A percentile compares a stretch with the other conserved stretches of the same genome.
These are phyloP conservation scores for Pythium plurisporium DNA, from an alignment of 352 stramenopile genomes.

Conservation along the genomic window DNA sequence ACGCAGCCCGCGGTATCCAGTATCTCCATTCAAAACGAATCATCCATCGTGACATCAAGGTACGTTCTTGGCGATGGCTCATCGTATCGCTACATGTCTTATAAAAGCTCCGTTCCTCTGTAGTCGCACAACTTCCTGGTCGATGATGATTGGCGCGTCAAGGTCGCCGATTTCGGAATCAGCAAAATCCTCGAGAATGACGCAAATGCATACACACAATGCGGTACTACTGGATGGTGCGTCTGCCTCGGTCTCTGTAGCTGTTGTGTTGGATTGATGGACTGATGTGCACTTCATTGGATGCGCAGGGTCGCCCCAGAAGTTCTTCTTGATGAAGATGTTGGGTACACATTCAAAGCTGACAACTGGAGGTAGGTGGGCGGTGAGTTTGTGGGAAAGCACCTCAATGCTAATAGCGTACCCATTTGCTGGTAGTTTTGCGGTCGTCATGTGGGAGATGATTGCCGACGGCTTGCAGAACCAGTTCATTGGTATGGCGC, in stretches of 20 bases:
- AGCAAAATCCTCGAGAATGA: conserved; percentile 86
- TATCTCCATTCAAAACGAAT: conserved; percentile 86
- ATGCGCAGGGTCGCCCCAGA: conserved; percentile 76
- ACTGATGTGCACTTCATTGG: neutral
- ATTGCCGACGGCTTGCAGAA: conserved; percentile 77
- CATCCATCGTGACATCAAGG: conserved; percentile 90
- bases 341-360: conserved; percentile 87
- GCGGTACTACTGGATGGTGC: conserved; percentile 83
- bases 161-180: conserved; percentile 87
- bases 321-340: conserved; percentile 82
- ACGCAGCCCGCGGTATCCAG: conserved; percentile 83
- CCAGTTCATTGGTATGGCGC: conserved; percentile 86
- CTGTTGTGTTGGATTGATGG: neutral
- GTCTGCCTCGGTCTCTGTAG: neutral
- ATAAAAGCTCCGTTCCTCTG: neutral
- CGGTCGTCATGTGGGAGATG: conserved; percentile 90
- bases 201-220: conserved; percentile 78
- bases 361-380: conserved; percentile 81
- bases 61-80: conserved; percentile 24
- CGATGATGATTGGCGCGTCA: conserved; percentile 87
- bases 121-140: conserved; percentile 89
- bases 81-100: neutral
- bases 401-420: neutral
- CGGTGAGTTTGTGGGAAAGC: no score
- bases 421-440: conserved; percentile 44